Percentiles rank a stretch among this genome's conserved stretches.
These are phyloP conservation scores for Solanum gandarillasii DNA, from an alignment of 257 asterid genomes.

Conservation along the genomic window DNA sequence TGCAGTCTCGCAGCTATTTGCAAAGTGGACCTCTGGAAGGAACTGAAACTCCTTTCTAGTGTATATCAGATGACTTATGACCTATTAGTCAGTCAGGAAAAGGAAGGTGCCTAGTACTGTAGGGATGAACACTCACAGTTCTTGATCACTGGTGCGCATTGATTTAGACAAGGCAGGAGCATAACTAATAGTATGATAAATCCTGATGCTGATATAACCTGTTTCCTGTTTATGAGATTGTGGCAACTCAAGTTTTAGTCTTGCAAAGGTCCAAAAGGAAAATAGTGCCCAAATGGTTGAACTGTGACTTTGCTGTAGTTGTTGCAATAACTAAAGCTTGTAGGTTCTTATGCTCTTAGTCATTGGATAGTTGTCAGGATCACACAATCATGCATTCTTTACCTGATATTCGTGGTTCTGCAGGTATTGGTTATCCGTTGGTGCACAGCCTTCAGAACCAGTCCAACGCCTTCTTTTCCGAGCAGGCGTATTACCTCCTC, in stretches of 20 bases:
- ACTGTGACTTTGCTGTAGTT: neutral
- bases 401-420: neutral
- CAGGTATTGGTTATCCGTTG: conserved; percentile 95
- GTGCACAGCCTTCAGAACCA: conserved; percentile 93
- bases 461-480: conserved; percentile 85
- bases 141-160: neutral
- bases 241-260: neutral
- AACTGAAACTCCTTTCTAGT: neutral
- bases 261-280: neutral
- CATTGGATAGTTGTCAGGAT: neutral
- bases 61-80: neutral
- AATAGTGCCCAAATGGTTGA: neutral
- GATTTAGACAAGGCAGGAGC: neutral
- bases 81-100: neutral
- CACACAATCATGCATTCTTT: neutral
- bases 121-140: neutral
- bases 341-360: neutral
- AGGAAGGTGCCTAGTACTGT: neutral
- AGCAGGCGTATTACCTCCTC: conserved; percentile 81
- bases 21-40: neutral
- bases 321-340: neutral
- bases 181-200: neutral
- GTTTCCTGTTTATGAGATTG: neutral
- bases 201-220: neutral
- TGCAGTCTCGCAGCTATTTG: neutral